Percentiles rank a stretch among this genome's conserved stretches.
Conservation (phyloP, 805 yeast genomes). For the Pichia eremophila region DNA sequence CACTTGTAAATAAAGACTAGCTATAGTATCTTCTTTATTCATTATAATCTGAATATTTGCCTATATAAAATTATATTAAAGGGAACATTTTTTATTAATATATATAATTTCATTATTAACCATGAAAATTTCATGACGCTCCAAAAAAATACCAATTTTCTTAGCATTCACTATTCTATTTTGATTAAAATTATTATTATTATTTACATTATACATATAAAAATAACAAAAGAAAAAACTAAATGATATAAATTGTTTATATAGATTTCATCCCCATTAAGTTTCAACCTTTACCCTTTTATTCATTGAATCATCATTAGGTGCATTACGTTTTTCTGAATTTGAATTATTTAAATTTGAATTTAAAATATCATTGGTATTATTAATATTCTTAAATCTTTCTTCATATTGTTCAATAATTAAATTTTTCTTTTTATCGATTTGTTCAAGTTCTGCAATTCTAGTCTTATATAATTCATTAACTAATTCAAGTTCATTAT, state of each 20-base stretch:
- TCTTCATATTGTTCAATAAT: neutral
- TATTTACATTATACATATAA: no score
- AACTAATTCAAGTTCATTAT: constrained; percentile 81
- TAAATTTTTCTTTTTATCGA: constrained; percentile 28
- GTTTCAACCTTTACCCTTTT: constrained; percentile 3
- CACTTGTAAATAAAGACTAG: neutral
- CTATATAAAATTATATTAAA: no score
- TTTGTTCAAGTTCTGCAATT: constrained; percentile 71
- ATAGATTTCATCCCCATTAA: neutral
- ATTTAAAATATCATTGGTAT: no score
- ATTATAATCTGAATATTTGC: no score
- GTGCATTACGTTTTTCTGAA: neutral
- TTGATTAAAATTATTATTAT: no score
- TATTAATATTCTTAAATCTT: neutral
- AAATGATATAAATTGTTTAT: no score
- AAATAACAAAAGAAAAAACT: neutral
- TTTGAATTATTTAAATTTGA: neutral
- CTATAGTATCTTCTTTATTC: neutral
- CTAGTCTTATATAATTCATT: constrained; percentile 81
- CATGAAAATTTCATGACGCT: no score
- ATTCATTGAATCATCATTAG: neutral
- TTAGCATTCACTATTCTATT: no score
- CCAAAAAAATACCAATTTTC: no score
- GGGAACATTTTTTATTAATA: neutral
- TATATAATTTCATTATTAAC: no score